Base-by-base conservation (phyloP, 2,329 filamentous ascomycete genomes). In the Penicillium sp. region DNA sequence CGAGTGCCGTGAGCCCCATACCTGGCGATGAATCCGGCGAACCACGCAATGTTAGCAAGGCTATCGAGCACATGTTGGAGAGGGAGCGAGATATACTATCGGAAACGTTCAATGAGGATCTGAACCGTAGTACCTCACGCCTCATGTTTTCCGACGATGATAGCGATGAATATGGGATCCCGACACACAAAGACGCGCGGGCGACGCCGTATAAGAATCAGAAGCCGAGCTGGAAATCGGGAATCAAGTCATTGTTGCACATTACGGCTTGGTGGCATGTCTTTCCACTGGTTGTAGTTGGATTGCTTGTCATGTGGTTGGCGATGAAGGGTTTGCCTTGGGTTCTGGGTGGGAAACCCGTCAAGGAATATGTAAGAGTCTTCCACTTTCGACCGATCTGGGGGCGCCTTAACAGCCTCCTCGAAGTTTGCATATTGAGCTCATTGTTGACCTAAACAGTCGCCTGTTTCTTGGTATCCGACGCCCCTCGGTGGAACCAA, bases 401-500 rank as follows among this genome's bases (percentile, higher is more conserved):
- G 30, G 3, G 17, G 42, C 49, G 4, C 35, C 13, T 28, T 19
- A 30, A 37, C 24, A 17, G 6, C 22, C 30, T 26, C 24, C 50
- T n/a, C 15, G 13, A 4, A 38, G 7, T 28, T 5, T 55, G 42
- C 22, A 22, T 22, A 10, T 50, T 59, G 47, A 24, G 38, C 9
- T 37, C 44, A 13, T 53, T 37, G 35, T 61, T 68, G 67, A 72
- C 56, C 8, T 13, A 30, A 45, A 15, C 47, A 73, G 65, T 77
- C 82, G 61, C 89, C 89, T 2, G 88, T 89, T 30, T 88, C 90
- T 0, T 92, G 89, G 89, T 92, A 96, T 75, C 92, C 92, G 0
- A 85, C 89, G 0, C 93, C 93, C 0, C 84, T 81, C 57, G 93
- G 93, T 33, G 93, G 93, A 17, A 89, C 88, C 0, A 82, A 87